Conservation (phyloP, 1,284 basidiomycete species). For the Agroathelia rolfsii region DNA sequence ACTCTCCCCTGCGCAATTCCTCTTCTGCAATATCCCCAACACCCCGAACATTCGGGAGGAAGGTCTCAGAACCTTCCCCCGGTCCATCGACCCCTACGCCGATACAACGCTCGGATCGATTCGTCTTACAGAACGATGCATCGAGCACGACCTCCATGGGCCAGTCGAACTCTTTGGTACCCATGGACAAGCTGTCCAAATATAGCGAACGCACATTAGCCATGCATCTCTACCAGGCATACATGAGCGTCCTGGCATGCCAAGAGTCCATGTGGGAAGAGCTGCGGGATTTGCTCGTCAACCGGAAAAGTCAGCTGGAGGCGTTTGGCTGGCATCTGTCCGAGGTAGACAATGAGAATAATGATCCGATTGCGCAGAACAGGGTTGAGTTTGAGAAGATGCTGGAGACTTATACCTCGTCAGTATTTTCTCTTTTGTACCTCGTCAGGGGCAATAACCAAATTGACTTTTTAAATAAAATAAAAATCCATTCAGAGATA, state of each 20-base stretch:
- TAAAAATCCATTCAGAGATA: constrained; percentile 36
- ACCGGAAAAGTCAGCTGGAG: constrained; percentile 37
- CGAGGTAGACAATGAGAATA: constrained; percentile 50
- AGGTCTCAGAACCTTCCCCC: too few relatives aligned
- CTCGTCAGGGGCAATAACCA: too few relatives aligned
- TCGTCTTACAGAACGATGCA: constrained; percentile 21
- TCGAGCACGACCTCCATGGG: constrained; percentile 29
- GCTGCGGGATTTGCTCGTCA: constrained; percentile 48
- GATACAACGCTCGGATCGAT: constrained; percentile 18
- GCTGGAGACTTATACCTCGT: constrained; percentile 53
- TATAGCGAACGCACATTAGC: constrained; percentile 53
- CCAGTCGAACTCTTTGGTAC: constrained; percentile 32
- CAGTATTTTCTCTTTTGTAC: constrained; percentile 16
- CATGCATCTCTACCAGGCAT: constrained; percentile 62
- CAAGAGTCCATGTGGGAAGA: constrained; percentile 79
- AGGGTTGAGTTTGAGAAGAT: constrained; percentile 55
- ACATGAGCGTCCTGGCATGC: constrained; percentile 53
- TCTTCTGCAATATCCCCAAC: constrained; percentile 16
- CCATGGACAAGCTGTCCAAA: constrained; percentile 31
- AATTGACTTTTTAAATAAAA: constrained; percentile 7
- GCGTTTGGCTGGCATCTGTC: constrained; percentile 63
- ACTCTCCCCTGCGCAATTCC: too few relatives aligned
- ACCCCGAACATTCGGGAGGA: constrained; percentile 13
- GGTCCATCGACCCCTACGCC: constrained; percentile 8
- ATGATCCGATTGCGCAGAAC: constrained; percentile 39